A percentile compares a stretch with the other conserved stretches of the same genome.
Conservation (phyloP, 805 yeast species). For the Grigorovia yakushimaensis region DNA sequence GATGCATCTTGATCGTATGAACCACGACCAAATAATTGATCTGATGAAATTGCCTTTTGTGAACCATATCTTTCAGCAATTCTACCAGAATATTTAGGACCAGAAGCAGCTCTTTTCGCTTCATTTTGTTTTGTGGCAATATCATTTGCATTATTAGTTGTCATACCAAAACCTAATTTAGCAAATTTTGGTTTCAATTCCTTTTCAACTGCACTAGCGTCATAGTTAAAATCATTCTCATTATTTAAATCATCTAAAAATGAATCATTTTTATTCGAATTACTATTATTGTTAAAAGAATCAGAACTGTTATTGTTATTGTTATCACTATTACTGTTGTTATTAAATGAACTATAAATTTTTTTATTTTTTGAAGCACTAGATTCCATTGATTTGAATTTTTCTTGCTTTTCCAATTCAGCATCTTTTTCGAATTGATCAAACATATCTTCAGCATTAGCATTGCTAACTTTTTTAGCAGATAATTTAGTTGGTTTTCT, state of each 20-base stretch:
- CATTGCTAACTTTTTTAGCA: constrained; percentile 47
- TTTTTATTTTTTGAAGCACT: not conserved
- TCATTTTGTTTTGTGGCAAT: constrained; percentile 34
- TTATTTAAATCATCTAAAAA: constrained; percentile 11
- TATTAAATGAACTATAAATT: constrained; percentile 4
- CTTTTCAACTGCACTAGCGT: constrained; percentile 11
- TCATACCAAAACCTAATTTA: constrained; percentile 86
- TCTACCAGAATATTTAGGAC: constrained; percentile 61
- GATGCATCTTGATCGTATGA: constrained; percentile 68
- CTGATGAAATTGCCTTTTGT: constrained; percentile 93
- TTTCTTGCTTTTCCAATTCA: constrained; percentile 48
- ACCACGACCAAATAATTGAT: constrained; percentile 87
- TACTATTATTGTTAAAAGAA: constrained; percentile 5
- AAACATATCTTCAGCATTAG: constrained; percentile 40
- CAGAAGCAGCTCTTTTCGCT: constrained; percentile 36
- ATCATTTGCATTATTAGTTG: constrained; percentile 46
- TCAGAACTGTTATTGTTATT: constrained; percentile 8
- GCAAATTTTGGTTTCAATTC: constrained; percentile 58
- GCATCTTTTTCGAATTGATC: constrained; percentile 72
- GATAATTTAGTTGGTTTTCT: constrained; percentile 48
- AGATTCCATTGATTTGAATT: constrained; percentile 1
- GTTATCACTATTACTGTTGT: constrained; percentile 29
- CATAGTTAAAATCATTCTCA: constrained; percentile 4
- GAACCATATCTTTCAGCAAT: constrained; percentile 70
- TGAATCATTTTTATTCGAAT: constrained; percentile 10